Base-by-base conservation (phyloP, 169 alveolate genomes). In the Miamiensis avidus region DNA sequence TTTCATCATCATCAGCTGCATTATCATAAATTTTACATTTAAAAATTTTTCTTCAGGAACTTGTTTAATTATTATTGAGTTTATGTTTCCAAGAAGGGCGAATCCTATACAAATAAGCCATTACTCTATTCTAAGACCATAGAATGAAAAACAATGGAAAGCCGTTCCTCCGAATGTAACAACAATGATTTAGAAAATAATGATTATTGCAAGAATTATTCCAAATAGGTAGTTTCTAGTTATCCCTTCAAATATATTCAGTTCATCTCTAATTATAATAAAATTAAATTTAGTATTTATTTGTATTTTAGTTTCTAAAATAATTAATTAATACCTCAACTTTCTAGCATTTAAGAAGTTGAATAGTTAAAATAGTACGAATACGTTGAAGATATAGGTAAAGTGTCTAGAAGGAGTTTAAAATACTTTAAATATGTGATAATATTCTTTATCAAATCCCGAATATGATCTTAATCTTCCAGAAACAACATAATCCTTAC, bases 261-360 rank as follows among this genome's bases (percentile, higher is more conserved):
- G 49, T 73, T 95, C 97, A 83, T 95, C 97, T 64, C 82, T 75
- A 0, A 49, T 78, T 0, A n/a, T 49, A 34, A n/a, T n/a, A 15
- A 65, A 1, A 34, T 1, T n/a, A 65, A 79, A 0, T 0, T 49
- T 49, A 49, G 20, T 11, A 49, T 49, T 11, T 11, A 49, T 11
- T 11, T 49, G 20, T 49, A 11, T 49, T 11, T 11, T 11, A 49
- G 20, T 49, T 11, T 11, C 20, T 49, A 11, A 49, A 49, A 49
- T 49, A 49, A 49, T 49, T 49, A 11, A 49, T 49, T 49, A 64
- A 88, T 94, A 82, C 81, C 64, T 28, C 69, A 98, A 89, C 72
- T 95, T 95, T 84, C 99, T 87, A 31, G 97, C 95, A 88, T 96
- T 97, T 74, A 97, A 74, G 94, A 91, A 91, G 91, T 98, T 98